Conservation (phyloP, 1,284 basidiomycete species). For the Blastosporella zonata region DNA sequence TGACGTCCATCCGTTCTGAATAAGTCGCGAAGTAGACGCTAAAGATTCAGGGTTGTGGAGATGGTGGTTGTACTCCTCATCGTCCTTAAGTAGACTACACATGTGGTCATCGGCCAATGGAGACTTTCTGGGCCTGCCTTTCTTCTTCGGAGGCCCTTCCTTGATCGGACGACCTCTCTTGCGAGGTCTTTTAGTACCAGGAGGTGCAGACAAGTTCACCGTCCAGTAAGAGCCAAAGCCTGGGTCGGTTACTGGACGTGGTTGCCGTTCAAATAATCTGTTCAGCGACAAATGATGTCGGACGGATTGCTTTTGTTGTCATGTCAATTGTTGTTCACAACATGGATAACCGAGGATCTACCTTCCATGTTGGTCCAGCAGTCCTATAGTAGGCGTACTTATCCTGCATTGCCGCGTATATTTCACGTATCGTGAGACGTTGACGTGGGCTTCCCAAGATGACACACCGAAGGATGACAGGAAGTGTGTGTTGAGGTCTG, state of each 20-base stretch:
- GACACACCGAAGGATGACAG: constrained; percentile 76
- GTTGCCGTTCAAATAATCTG: constrained; percentile 73
- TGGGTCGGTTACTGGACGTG: constrained; percentile 75
- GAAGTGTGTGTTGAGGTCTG: constrained; percentile 75
- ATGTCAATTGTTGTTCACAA: constrained; percentile 11
- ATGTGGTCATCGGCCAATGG: constrained; percentile 11
- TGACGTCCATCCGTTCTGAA: constrained; percentile 11
- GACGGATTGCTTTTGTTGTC: constrained; percentile 66
- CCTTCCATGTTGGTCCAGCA: constrained; percentile 80
- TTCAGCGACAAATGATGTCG: constrained; percentile 78
- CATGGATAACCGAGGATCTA: constrained; percentile 26
- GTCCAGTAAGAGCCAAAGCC: constrained; percentile 85
- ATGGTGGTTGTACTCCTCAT: constrained; percentile 23
- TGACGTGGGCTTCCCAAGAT: constrained; percentile 72
- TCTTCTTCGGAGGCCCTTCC: constrained; percentile 37
- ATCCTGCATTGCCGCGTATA: constrained; percentile 78
- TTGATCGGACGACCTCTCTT: constrained; percentile 69
- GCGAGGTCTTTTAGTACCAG: constrained; percentile 76
- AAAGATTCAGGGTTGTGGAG: not conserved
- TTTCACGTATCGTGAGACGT: constrained; percentile 77
- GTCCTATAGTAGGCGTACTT: constrained; percentile 78
- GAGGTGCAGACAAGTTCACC: constrained; percentile 73
- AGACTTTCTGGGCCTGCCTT: constrained; percentile 47
- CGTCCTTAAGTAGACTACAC: constrained; percentile 22
- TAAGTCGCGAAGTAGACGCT: constrained; percentile 6